A percentile compares a stretch with the other conserved stretches of the same genome.
Conservation (phyloP, 176 grass and related monocot genomes). For the Panicum miliaceum region DNA sequence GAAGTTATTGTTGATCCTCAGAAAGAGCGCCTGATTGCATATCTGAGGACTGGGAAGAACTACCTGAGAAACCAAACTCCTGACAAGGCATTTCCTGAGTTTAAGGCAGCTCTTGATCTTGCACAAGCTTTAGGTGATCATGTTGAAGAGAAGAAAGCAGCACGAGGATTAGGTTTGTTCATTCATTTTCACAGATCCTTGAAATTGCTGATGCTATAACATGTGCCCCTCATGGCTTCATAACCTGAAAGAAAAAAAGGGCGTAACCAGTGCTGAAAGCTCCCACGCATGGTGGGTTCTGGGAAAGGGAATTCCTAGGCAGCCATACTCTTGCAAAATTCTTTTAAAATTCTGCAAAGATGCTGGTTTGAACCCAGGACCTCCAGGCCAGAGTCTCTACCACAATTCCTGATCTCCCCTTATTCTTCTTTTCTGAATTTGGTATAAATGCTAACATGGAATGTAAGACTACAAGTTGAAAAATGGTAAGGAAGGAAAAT, state of each 20-base stretch:
- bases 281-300: too few relatives aligned
- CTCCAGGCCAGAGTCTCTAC: too few relatives aligned
- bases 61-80: slow-evolving; percentile 79
- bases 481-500: not conserved
- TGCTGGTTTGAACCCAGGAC: too few relatives aligned
- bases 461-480: not conserved
- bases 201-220: not conserved
- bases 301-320: too few relatives aligned
- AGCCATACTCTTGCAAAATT: too few relatives aligned
- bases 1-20: slow-evolving; percentile 89
- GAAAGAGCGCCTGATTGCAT: slow-evolving; percentile 73
- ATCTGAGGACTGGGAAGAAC: slow-evolving; percentile 89
- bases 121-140: slow-evolving; percentile 80
- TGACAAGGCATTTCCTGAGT: slow-evolving; percentile 80
- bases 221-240: not conserved
- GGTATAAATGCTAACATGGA: not conserved
- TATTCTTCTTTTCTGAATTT: not conserved
- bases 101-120: slow-evolving; percentile 83
- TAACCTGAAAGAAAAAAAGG: not conserved
- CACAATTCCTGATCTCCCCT: not conserved
- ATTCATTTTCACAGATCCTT: not conserved
- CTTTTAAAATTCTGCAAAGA: too few relatives aligned
- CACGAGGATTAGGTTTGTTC: slow-evolving; percentile 85
- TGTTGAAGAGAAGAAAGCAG: slow-evolving; percentile 94
- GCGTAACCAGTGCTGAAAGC: too few relatives aligned